Evolutionary conservation across 305 asterid genomes (phyloP), one percentile per base, ranked within the genome.

Genomic region (Fraxinus ornus): DNA sequence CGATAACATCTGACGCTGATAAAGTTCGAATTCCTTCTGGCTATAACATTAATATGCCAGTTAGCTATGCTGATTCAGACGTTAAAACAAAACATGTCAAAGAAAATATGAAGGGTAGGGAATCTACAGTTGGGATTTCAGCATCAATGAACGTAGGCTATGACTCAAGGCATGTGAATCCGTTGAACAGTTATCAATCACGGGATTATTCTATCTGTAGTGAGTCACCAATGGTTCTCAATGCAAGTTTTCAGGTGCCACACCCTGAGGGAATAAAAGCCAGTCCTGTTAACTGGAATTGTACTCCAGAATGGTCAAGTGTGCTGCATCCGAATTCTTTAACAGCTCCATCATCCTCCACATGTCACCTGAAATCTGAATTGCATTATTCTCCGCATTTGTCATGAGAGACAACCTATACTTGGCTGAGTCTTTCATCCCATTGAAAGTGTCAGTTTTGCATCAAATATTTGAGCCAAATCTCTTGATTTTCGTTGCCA

Each of bases 221-320:
- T 32, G 91, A 87, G 71, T 81, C 88, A 26, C 87, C 88, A 37
- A 37, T 80, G 32, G 86, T 66, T 19, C 84, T 76, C n/a, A 84
- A 47, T 79, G 82, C 91, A 68, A 86, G 80, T 78, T 39, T 78
- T 60, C 85, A 79, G 81, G 75, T 71, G 79, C 83, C 81, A 30
- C 44, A 83, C 71, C 17, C 88, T 49, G 82, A 49, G 78, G 91
- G 81, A 72, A 85, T 64, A 64, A 86, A 80, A 3, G 82, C 74
- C 49, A 70, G 84, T 77, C 60, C 87, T 15, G 88, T 79, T 5
- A 84, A 88, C 77, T 88, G 93, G 98, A 88, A 90, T 52, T 84
- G 85, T 71, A 52, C 81, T 41, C 72, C 83, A 17, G 89, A 87
- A 79, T 86, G 86, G 71, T 78, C 86, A 0, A 74, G 79, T 49